Base-by-base conservation (phyloP, 306 rosid genomes). In the Castanea crenata region DNA sequence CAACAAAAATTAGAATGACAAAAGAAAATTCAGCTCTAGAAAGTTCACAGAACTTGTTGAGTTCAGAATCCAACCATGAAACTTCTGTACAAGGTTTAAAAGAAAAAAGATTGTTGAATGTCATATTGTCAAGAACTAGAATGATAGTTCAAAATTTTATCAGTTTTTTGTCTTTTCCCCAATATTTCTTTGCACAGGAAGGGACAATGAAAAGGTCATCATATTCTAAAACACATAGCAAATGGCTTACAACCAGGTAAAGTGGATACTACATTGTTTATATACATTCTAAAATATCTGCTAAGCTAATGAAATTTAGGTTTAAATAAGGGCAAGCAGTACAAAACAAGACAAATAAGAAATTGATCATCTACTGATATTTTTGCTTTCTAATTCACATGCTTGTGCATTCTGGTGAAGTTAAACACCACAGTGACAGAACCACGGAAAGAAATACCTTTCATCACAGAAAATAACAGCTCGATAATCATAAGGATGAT, bases 401-500 rank as follows among this genome's bases (percentile, higher is more conserved):
- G 23, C 73, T 55, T 21, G 32, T 54, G 74, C 54, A 71, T 78
- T 73, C 46, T 38, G 41, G 21, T 69, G 77, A 75, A 78, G 67
- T 67, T 64, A 69, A 52, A 69, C 75, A 68, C 12, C 51, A 44
- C 74, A 78, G 31, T 54, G 31, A 29, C 9, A 69, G 18, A 78
- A 69, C 20, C 49, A 80, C 55, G 16, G 25, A 74, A 62, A 71
- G 54, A 56, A 77, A 75, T 41, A 92, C 98, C 98, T 94, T 88
- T 94, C 98, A 52, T 94, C 98, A 76, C 93, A 90, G 69, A 91
- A 89, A 78, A 94, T 89, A 80, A 94, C 92, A 27, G 98, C 98
- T 74, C 98, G 97, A 75, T 92, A 94, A 87, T 94, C 98, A 84
- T 92, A 86, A 69, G 97, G 95, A 78, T 94, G 98, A 73, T 97